These are phyloP conservation scores for Trichocladium antarcticum DNA, from an alignment of 495 filamentous ascomycete species.

Conservation along the genomic window DNA sequence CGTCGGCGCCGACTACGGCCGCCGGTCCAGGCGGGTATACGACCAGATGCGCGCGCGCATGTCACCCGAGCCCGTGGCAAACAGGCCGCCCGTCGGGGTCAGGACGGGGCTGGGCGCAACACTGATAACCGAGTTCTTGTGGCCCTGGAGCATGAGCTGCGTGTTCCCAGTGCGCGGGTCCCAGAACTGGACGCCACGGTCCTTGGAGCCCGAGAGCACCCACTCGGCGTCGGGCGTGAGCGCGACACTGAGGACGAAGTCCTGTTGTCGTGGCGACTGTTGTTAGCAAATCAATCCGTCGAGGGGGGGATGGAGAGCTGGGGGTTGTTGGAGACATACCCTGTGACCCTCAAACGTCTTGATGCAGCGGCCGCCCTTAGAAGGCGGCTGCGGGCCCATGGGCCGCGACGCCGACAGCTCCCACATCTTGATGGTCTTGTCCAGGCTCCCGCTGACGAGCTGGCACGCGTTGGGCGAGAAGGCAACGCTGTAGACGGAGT, in stretches of 20 bases:
- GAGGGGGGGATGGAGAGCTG: not conserved
- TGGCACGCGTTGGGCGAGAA: conserved; percentile 82
- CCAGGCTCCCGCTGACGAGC: conserved; percentile 78
- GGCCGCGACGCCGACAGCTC: conserved; percentile 63
- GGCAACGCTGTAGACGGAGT: conserved; percentile 85
- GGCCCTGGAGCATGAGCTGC: conserved; percentile 86
- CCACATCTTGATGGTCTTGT: conserved; percentile 96
- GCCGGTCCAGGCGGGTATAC: conserved; percentile 35
- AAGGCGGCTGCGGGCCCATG: conserved; percentile 41
- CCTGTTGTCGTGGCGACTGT: too few relatives aligned
- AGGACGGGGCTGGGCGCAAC: conserved; percentile 80
- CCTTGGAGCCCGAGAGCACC: conserved; percentile 87
- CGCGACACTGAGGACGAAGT: conserved; percentile 83
- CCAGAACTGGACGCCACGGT: conserved; percentile 88
- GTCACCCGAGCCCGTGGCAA: conserved; percentile 82
- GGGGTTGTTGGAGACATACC: conserved; percentile 40
- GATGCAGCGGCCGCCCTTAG: conserved; percentile 70
- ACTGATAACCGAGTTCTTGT: conserved; percentile 87
- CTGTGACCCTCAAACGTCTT: conserved; percentile 88
- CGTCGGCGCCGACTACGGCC: too few relatives aligned
- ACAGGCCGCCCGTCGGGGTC: conserved; percentile 63
- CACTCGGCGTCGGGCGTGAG: conserved; percentile 78
- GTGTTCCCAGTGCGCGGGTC: conserved; percentile 76
- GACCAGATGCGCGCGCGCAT: conserved; percentile 89
- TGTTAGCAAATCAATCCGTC: too few relatives aligned